These are phyloP conservation scores for Gossypium stocksii DNA, from an alignment of 345 rosid species.

Conservation along the genomic window DNA sequence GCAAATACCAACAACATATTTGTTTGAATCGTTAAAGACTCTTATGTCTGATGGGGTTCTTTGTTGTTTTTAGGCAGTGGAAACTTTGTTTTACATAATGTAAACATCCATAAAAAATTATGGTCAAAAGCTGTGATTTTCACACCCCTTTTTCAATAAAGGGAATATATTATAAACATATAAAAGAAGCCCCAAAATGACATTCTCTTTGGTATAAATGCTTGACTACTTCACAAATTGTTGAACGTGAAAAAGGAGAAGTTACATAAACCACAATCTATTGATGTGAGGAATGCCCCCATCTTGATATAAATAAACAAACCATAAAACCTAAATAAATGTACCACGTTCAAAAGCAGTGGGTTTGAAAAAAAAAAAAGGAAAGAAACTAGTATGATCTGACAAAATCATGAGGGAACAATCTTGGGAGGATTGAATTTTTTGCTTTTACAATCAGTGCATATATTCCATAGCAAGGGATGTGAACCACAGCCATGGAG, in stretches of 20 bases:
- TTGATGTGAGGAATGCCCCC: neutral
- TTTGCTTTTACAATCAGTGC: conserved; percentile 53
- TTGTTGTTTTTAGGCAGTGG: neutral
- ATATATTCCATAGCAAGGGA: conserved; percentile 73
- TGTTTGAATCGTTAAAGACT: too few relatives aligned
- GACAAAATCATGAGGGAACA: conserved; percentile 49
- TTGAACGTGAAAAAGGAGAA: neutral
- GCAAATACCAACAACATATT: too few relatives aligned
- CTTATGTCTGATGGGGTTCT: neutral
- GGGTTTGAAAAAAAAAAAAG: neutral
- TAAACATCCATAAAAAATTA: too few relatives aligned
- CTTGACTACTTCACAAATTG: neutral
- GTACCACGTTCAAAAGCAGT: neutral
- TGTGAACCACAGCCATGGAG: conserved; percentile 45
- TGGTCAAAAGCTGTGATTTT: too few relatives aligned
- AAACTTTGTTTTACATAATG: neutral
- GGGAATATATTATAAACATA: neutral
- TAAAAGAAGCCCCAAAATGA: neutral
- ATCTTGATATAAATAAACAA: neutral
- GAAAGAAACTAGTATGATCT: conserved; percentile 24
- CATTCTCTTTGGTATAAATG: neutral
- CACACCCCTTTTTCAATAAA: neutral
- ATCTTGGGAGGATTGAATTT: conserved; percentile 29
- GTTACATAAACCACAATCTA: neutral
- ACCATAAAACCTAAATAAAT: neutral